Base-by-base conservation (phyloP, 139 green algal species). In the Chlorella sp. region DNA sequence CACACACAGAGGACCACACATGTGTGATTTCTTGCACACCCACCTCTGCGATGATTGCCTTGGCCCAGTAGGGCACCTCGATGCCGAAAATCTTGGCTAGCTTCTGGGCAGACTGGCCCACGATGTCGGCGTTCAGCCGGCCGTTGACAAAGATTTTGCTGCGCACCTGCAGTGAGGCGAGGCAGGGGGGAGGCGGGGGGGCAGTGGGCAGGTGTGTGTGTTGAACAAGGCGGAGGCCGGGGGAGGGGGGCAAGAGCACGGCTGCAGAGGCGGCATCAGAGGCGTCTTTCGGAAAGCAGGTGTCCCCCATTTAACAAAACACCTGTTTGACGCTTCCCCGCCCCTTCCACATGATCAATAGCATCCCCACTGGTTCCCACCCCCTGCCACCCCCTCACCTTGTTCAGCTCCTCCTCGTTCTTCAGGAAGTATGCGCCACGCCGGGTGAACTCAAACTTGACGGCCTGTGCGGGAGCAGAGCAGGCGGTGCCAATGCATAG, bases 341-440 rank as follows among this genome's bases (percentile, higher is more conserved):
- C 9, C 48, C 48, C 48, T 57, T 9, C 48, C 5, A 9, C 48
- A 57, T 9, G 5, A 5, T 57, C 48, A 9, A 5, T 57, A 5
- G 9, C 48, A 57, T 5, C 48, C 48, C 48, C 48, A n/a, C n/a
- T 57, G 7, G 9, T 9, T 9, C 48, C 48, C 48, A 57, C 48
- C 48, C 48, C 48, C 9, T 57, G 5, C 48, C 9, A 16, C 9
- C 48, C 48, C 5, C 91, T 24, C 75, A 95, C 89, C 89, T 95
- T 96, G 61, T 90, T 90, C 89, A 91, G 92, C 48, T 96, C 93
- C 57, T 96, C 94, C 68, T 95, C 92, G 89, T 92, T 78, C 26
- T 42, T 95, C 71, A 96, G 88, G 91, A 96, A 93, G 92, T 96
- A 95, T 11, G 90, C 93, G 36, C 94, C 94, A 28, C 94, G 92